Percentiles rank a stretch among this genome's conserved stretches.
Conservation (phyloP, 345 rosid genomes). For the Raphanus raphanistrum region DNA sequence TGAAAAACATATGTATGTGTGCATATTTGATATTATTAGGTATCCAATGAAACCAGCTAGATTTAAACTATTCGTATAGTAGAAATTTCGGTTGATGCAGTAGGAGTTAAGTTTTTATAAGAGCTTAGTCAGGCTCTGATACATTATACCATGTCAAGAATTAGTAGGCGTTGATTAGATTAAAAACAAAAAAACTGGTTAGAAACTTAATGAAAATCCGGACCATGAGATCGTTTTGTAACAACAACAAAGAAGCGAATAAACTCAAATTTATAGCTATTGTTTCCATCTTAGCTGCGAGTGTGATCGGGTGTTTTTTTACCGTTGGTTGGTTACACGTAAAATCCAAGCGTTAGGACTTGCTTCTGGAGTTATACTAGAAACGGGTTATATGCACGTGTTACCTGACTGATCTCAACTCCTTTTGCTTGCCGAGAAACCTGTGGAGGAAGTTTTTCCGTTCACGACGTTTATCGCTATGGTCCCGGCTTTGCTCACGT, state of each 20-base stretch:
- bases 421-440: conserved; percentile 35
- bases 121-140: no score
- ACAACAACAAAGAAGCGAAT: conserved; percentile 26
- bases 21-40: not conserved
- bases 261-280: conserved; percentile 42
- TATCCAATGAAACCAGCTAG: not conserved
- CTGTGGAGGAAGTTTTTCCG: conserved; percentile 53
- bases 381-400: conserved; percentile 53
- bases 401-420: conserved; percentile 41
- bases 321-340: conserved; percentile 25
- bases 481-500: conserved; percentile 42
- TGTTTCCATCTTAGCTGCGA: conserved; percentile 35
- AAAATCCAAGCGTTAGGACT: conserved; percentile 26
- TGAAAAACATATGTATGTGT: not conserved
- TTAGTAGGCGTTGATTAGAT: no score
- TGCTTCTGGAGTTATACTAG: conserved; percentile 42
- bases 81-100: no score
- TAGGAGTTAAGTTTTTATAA: no score
- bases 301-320: conserved; percentile 44
- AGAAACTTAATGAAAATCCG: conserved; percentile 10
- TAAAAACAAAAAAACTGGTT: no score
- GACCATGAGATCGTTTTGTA: conserved; percentile 18
- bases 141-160: no score
- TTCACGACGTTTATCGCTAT: conserved; percentile 47
- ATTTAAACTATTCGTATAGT: not conserved